Evolutionary conservation across 2,329 filamentous ascomycete genomes (phyloP), one percentile per base, ranked within the genome.

Genomic region (Tolypocladium capitatum): DNA sequence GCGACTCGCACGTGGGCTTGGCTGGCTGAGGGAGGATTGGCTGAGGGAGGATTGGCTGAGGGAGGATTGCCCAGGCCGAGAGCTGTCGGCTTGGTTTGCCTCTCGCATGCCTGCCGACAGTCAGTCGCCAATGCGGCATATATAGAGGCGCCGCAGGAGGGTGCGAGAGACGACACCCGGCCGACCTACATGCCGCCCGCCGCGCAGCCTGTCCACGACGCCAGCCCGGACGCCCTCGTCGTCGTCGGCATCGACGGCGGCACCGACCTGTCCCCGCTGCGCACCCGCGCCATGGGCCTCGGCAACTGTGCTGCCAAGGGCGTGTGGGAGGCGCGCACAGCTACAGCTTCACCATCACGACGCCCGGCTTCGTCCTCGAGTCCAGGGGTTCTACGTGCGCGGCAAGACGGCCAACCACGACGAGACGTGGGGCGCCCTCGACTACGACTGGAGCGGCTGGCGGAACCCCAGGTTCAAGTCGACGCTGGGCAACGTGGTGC

Each of bases 251-350:
- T 73, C 53, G 67, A 72, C 59, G 74, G 72, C 48, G 65, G 71
- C 6, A 77, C 74, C 14, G 75, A 80, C 56, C 63, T 80, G 30
- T 66, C 66, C 5, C 69, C 57, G 1, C 51, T 77, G 32, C 60
- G 65, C 30, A 53, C 50, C 32, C 56, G 57, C 28, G 58, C 55
- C 42, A 65, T 78, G 47, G 69, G 76, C 58, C 69, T 66, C 42
- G 59, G 59, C 4, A 64, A 58, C 11, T 76, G 71, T 70, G 48
- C 53, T 7, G 66, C 64, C 36, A 80, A 80, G 61, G 68, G 75
- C 54, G 74, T 80, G 13, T 80, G 75, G 75, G 77, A 81, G 61
- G 70, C 75, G 70, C 75, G 56, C 77, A 81, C 62, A 68, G 71
- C 30, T 81, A 80, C 66, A 66, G 64, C 49, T 79, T 74, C 61